Conservation (phyloP, 2,329 filamentous ascomycete genomes). For the Dichotomopilus funicola region DNA sequence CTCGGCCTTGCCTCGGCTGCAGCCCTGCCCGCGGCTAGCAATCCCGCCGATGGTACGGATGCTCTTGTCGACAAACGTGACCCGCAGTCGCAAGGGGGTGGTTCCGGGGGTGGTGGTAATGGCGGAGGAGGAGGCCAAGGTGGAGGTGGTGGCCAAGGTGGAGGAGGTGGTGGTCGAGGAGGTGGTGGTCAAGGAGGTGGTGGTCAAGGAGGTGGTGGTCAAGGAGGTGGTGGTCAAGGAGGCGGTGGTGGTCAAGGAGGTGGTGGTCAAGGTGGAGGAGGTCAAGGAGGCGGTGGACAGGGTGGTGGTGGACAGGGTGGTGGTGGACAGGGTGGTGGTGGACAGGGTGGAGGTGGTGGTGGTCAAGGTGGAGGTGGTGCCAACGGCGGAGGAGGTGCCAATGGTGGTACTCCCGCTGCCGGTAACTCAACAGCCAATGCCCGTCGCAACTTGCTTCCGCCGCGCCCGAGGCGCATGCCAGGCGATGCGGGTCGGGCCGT, state of each 20-base stretch:
- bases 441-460: too few species aligned
- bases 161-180: background rate
- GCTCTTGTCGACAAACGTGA: background rate
- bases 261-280: background rate
- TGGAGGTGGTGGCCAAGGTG: too few species aligned
- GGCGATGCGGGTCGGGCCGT: too few species aligned
- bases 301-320: background rate
- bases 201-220: background rate
- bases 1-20: background rate
- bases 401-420: too few species aligned
- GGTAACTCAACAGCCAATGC: too few species aligned
- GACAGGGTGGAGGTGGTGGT: background rate
- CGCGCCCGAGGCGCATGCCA: too few species aligned
- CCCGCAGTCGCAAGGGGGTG: too few species aligned
- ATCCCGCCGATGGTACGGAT: too few species aligned
- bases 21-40: background rate
- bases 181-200: background rate
- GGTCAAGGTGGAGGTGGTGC: background rate
- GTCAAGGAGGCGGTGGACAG: background rate
- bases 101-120: too few species aligned
- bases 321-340: background rate
- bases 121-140: too few species aligned
- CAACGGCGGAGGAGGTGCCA: too few species aligned
- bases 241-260: background rate
- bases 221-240: background rate